Conservation (phyloP, 1,139 yeast species). For the Geotrichum europaeum region DNA sequence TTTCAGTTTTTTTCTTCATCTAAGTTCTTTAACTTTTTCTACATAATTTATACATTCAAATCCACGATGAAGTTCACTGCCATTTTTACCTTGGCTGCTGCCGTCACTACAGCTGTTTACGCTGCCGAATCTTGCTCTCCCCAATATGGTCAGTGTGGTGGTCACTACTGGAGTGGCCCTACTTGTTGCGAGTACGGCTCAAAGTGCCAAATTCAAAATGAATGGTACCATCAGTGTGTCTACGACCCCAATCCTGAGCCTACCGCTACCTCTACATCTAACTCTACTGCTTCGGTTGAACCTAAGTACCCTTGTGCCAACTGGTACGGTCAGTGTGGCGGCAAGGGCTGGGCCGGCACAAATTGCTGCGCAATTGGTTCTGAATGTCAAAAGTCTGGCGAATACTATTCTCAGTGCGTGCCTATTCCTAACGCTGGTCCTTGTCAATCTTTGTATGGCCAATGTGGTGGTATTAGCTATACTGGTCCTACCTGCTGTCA, state of each 20-base stretch:
- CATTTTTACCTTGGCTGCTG: not conserved
- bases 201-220: constrained; percentile 3
- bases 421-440: constrained; percentile 2
- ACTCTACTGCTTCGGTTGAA: not conserved
- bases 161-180: constrained; percentile 13
- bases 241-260: constrained; percentile 6
- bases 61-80: not conserved
- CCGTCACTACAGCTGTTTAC: not conserved
- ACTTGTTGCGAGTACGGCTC: constrained; percentile 17
- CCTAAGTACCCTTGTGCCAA: constrained; percentile 10
- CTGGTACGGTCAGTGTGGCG: constrained; percentile 18
- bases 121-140: constrained; percentile 7
- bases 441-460: constrained; percentile 10
- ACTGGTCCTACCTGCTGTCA: constrained; percentile 17
- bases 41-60: not conserved
- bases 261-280: not conserved
- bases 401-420: constrained; percentile 14
- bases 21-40: not conserved
- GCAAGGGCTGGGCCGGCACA: constrained; percentile 15
- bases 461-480: constrained; percentile 15
- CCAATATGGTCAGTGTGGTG: constrained; percentile 17
- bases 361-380: constrained; percentile 17
- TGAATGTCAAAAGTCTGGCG: not conserved
- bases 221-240: constrained; percentile 16
- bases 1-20: not conserved